phyloP scores from a whole-genome alignment of 768 basidiomycete genomes.

The Dendrothele bispora region DNA sequence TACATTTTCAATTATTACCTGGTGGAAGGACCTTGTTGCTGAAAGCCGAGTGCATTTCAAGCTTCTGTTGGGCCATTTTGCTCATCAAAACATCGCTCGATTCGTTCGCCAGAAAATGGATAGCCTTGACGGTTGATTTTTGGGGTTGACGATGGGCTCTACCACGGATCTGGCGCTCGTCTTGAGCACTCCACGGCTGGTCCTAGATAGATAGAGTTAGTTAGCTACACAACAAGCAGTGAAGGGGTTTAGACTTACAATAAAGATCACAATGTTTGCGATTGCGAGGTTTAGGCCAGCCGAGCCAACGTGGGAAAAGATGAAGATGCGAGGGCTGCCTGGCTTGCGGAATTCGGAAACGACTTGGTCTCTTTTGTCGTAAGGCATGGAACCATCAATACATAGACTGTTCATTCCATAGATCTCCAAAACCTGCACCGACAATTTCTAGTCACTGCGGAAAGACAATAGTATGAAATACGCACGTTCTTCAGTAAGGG shows the following conservation, averaged over 20 bases:
- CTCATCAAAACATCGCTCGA: constrained; percentile 15
- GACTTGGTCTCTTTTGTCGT: constrained; percentile 9
- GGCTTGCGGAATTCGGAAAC: constrained; percentile 13
- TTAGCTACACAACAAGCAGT: too few relatives aligned
- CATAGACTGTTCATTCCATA: background rate
- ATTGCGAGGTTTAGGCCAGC: constrained; percentile 23
- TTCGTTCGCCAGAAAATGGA: constrained; percentile 11
- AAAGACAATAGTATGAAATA: too few relatives aligned
- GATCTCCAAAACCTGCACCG: background rate
- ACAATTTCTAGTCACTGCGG: background rate
- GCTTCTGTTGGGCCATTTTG: constrained; percentile 9
- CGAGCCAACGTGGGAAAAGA: constrained; percentile 23
- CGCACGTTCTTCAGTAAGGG: constrained; percentile 18
- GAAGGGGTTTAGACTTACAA: constrained; percentile 16
- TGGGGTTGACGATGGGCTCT: constrained; percentile 14
- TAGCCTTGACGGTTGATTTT: constrained; percentile 7
- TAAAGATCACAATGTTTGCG: constrained; percentile 18
- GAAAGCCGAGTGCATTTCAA: constrained; percentile 13
- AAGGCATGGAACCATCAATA: constrained; percentile 15
- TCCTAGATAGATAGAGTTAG: too few relatives aligned
- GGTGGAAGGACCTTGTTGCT: too few relatives aligned
- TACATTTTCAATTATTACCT: too few relatives aligned
- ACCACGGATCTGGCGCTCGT: constrained; percentile 14
- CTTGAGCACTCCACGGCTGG: constrained; percentile 17
- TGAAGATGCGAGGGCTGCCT: constrained; percentile 8